Evolutionary conservation across 192 early-diverging fungal species (phyloP), one percentile per base, ranked within the genome.

Genomic region (Coemansia sp.): DNA sequence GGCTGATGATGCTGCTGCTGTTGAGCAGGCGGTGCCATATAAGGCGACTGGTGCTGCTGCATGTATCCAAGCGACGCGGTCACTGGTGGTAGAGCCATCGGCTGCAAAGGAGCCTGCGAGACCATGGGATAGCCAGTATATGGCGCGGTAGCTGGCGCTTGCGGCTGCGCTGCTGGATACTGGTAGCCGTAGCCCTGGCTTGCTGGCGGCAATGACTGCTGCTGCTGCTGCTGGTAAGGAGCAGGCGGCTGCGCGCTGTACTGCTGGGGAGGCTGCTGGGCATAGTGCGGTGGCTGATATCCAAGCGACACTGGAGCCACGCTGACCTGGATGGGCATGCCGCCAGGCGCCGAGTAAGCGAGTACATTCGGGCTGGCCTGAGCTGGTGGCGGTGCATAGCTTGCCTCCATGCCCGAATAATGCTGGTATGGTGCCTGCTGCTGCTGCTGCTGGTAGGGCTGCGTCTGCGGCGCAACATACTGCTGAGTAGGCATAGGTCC

Each of bases 101-200:
- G 67, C 62, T 68, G 67, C 17, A 54, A 25, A 22, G 65, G 65
- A n/a, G 65, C 65, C 69, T 71, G 69, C 42, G 73, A 65, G 20
- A 37, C 24, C 59, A 64, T 57, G 24, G 40, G 38, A 9, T 63
- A 60, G 10, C 65, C 70, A 27, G 61, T 47, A 39, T 74, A 74
- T 0, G 68, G 40, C 15, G 60, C 72, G 43, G 60, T 59, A 6
- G 62, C 32, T 1, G 73, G 62, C 19, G 69, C 60, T 49, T 74
- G 67, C 12, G 61, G 60, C 32, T 64, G 79, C 6, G 57, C 60
- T 0, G 62, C 36, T 12, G 73, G 59, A 25, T 75, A 65, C 67
- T 60, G 69, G 51, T 75, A 68, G 42, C 70, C 54, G 56, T 82
- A 76, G 8, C 63, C 63, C 19, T 67, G 69, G 19, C 61, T 60